Conservation (phyloP, 73 alveolate species). For the Paramecium sonneborni region DNA sequence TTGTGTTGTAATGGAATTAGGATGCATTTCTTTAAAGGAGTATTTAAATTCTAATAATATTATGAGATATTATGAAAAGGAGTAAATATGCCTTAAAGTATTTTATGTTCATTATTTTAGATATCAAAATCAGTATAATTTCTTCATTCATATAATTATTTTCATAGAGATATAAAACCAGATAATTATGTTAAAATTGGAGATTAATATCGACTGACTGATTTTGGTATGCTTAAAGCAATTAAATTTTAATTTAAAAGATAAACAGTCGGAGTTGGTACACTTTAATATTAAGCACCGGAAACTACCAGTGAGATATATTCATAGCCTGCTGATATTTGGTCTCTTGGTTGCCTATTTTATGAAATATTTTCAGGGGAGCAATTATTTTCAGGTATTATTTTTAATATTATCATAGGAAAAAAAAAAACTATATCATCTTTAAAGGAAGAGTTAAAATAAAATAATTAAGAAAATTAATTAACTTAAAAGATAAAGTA, state of each 20-base stretch:
- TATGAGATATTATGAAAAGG: not conserved
- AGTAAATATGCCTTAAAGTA: not conserved
- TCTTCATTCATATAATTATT: not conserved
- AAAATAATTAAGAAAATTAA: too few relatives aligned
- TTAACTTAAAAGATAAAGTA: not conserved
- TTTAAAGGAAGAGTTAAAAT: not conserved
- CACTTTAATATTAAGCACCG: not conserved
- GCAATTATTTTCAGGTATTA: not conserved
- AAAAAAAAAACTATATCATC: not conserved
- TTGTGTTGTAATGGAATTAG: not conserved
- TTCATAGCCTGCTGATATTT: not conserved
- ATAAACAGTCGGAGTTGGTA: not conserved
- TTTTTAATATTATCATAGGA: not conserved
- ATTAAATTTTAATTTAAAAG: too few relatives aligned
- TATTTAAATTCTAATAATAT: not conserved
- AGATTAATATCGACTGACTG: not conserved
- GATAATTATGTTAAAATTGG: not conserved
- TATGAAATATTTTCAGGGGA: not conserved
- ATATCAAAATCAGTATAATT: not conserved
- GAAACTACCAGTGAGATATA: not conserved
- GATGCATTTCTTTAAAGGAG: not conserved
- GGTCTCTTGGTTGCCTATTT: not conserved
- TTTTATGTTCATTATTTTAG: not conserved
- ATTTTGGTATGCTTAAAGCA: not conserved
- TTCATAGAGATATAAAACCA: slow-evolving; percentile 23